phyloP scores from a whole-genome alignment of 805 yeast species.

The Candida nonsorbophila region DNA sequence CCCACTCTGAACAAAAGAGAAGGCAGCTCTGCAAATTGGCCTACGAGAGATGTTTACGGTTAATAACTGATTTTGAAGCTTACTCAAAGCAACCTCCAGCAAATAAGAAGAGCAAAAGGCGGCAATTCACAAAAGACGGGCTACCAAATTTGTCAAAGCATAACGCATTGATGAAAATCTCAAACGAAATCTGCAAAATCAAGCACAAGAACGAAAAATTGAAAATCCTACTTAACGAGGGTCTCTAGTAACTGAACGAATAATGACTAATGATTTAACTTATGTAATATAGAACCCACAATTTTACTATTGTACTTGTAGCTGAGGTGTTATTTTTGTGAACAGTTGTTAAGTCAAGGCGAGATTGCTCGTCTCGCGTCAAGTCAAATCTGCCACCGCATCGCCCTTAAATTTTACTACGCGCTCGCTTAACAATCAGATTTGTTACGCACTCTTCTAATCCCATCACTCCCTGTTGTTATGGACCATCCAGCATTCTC shows the following conservation, averaged over 20 bases:
- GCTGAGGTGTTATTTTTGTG: no score
- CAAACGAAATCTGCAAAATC: constrained; percentile 31
- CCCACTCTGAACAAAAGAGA: constrained; percentile 38
- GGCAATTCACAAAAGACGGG: constrained; percentile 37
- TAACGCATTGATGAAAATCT: constrained; percentile 35
- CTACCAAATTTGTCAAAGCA: constrained; percentile 41
- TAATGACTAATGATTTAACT: constrained; percentile 6
- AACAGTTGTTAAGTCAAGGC: no score
- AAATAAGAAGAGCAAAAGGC: constrained; percentile 29
- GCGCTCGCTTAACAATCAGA: neutral
- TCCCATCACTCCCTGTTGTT: no score
- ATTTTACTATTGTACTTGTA: no score
- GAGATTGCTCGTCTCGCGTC: no score
- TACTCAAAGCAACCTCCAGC: constrained; percentile 25
- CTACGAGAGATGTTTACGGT: constrained; percentile 36
- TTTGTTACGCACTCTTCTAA: neutral
- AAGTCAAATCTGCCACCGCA: no score
- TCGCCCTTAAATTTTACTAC: no score
- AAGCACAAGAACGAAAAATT: constrained; percentile 27
- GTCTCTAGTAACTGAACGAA: constrained; percentile 2
- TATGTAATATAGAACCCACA: no score
- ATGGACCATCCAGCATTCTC: no score
- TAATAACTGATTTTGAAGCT: constrained; percentile 36
- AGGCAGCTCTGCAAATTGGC: constrained; percentile 40
- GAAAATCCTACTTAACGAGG: constrained; percentile 15